These are phyloP conservation scores for Fusarium sp. DNA, from an alignment of 2,329 filamentous ascomycete genomes.

Conservation along the genomic window DNA sequence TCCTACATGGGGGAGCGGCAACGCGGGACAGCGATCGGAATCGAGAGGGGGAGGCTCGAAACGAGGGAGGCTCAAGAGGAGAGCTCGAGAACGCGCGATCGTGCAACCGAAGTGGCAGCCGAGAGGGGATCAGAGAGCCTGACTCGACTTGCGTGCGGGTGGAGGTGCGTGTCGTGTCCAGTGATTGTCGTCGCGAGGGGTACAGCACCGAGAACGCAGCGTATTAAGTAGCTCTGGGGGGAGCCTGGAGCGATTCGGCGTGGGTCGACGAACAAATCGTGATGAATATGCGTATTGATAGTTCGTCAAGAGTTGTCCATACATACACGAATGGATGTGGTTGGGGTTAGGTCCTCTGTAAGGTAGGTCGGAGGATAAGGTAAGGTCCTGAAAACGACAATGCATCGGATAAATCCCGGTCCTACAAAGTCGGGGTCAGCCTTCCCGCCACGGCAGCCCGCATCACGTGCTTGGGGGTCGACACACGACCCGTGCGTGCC, in stretches of 20 bases:
- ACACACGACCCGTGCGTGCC: neutral
- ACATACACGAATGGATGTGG: constrained; percentile 40
- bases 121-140: constrained; percentile 36
- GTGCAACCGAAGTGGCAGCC: constrained; percentile 29
- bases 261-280: constrained; percentile 36
- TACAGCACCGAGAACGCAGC: constrained; percentile 41
- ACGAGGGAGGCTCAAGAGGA: constrained; percentile 1
- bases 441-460: constrained; percentile 21
- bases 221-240: constrained; percentile 41
- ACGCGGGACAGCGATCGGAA: constrained; percentile 26
- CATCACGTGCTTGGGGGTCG: constrained; percentile 45
- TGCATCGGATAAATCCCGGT: constrained; percentile 47
- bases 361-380: constrained; percentile 47
- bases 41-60: constrained; percentile 18
- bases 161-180: constrained; percentile 45
- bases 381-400: constrained; percentile 50
- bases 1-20: constrained; percentile 52
- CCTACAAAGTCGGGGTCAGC: constrained; percentile 31
- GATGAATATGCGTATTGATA: constrained; percentile 45
- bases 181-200: constrained; percentile 32
- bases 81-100: constrained; percentile 38
- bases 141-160: constrained; percentile 39
- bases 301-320: constrained; percentile 44
- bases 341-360: constrained; percentile 37
- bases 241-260: constrained; percentile 40